phyloP scores from a whole-genome alignment of 805 yeast species.

The Candida bentonensis region DNA sequence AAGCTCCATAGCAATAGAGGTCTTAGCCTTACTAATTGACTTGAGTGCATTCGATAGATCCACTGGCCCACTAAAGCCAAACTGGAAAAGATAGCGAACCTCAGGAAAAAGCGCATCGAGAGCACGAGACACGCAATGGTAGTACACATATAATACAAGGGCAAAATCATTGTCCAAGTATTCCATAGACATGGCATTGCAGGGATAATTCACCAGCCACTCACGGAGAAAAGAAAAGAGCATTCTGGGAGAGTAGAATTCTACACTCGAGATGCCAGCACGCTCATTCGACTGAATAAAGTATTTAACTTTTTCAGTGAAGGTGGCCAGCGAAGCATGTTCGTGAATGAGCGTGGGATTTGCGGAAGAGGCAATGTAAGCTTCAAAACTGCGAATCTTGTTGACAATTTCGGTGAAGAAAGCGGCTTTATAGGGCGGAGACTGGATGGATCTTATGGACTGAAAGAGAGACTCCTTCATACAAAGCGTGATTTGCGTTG shows the following conservation, averaged over 20 bases:
- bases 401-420: conserved; percentile 19
- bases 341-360: conserved; percentile 6
- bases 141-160: conserved; percentile 20
- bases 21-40: conserved; percentile 18
- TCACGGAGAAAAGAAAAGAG: conserved; percentile 13
- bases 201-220: conserved; percentile 17
- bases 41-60: conserved; percentile 15
- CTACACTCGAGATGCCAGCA: conserved; percentile 6
- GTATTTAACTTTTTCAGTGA: conserved; percentile 6
- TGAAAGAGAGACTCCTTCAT: conserved; percentile 19
- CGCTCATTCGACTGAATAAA: conserved; percentile 7
- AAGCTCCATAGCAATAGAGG: conserved; percentile 18
- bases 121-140: conserved; percentile 21
- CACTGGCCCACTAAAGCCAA: conserved; percentile 25
- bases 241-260: conserved; percentile 11
- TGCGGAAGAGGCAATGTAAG: conserved; percentile 6
- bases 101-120: conserved; percentile 25
- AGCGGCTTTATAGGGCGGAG: conserved; percentile 18
- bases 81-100: conserved; percentile 22
- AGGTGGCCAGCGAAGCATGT: conserved; percentile 6
- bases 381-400: conserved; percentile 12
- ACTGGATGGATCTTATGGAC: conserved; percentile 21
- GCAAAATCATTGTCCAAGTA: conserved; percentile 4
- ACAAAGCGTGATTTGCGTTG: conserved; percentile 14
- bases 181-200: conserved; percentile 10